Evolutionary conservation across 306 rosid species (phyloP), one percentile per base, ranked within the genome.

Genomic region (Ormosia semicastrata): DNA sequence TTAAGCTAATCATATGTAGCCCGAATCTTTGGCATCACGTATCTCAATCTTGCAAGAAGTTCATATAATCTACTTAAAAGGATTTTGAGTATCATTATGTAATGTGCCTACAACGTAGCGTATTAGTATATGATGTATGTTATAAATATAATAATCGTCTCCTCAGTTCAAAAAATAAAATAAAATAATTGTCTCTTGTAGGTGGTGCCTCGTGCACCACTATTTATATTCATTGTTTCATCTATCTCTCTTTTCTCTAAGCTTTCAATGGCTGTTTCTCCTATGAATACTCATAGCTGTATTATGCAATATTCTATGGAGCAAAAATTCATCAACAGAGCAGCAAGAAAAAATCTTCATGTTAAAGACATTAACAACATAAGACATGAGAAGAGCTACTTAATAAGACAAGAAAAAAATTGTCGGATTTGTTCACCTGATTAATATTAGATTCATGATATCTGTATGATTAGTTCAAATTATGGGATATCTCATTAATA

Each of bases 1-100:
- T 41, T 30, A 56, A 66, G 56, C 66, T 78, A 66, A 77, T 53
- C 14, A 53, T 46, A 66, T 59, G 75, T 41, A 66, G 46, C 76
- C 81, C 29, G 8, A 66, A 78, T 29, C 82, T 54, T 39, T 77
- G 15, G 40, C 81, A 66, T 65, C 6, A 37, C 50, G 30, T 64
- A 6, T 77, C 81, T 76, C 72, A 44, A 62, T 63, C 63, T 14
- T 64, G 7, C 6, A 34, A 17, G 29, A 76, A 32, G 60, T 76
- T 47, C 8, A 36, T 77, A 64, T 65, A 77, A 36, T 14, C 59
- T 33, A 60, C 24, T 62, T 13, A 60, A 59, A 75, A 62, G 33
- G 34, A 44, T 75, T 44, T 43, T 75, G 59, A 30, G 58, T 32
- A 60, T 60, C 34, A 32, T 9, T 1, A 59, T 30, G 6, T 30